Conservation (phyloP, 306 rosid species). For the Trichosanthes truncata region DNA sequence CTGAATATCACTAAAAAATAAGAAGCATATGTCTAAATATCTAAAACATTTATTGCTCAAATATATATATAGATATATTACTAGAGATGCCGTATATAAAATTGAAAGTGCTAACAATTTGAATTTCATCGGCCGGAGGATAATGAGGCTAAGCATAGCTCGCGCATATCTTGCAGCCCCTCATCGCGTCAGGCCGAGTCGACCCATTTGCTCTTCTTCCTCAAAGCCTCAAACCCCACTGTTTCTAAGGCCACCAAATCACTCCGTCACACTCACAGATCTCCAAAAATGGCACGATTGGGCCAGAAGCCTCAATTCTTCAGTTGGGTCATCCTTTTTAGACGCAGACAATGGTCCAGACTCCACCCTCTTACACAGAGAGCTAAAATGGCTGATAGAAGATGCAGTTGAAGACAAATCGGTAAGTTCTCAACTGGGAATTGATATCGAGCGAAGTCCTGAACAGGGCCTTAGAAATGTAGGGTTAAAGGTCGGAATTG, state of each 20-base stretch:
- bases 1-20: no score
- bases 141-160: slow-evolving; percentile 39
- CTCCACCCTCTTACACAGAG: slow-evolving; percentile 48
- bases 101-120: neutral
- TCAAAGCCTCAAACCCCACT: slow-evolving; percentile 52
- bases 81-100: neutral
- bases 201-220: slow-evolving; percentile 24
- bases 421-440: neutral
- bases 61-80: no score
- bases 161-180: slow-evolving; percentile 21
- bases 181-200: slow-evolving; percentile 9
- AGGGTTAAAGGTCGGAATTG: slow-evolving; percentile 32
- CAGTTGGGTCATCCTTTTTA: slow-evolving; percentile 56
- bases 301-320: slow-evolving; percentile 52
- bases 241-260: slow-evolving; percentile 45
- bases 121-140: neutral
- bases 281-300: slow-evolving; percentile 67
- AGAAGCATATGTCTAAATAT: no score
- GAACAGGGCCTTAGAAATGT: slow-evolving; percentile 7
- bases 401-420: slow-evolving; percentile 42
- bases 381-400: slow-evolving; percentile 75
- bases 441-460: neutral
- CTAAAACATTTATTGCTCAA: no score
- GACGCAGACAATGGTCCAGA: slow-evolving; percentile 66
- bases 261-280: slow-evolving; percentile 40